A percentile compares a stretch with the other conserved stretches of the same genome.
Conservation (phyloP, 176 grass and related monocot species). For the Elaeis guineensis region DNA sequence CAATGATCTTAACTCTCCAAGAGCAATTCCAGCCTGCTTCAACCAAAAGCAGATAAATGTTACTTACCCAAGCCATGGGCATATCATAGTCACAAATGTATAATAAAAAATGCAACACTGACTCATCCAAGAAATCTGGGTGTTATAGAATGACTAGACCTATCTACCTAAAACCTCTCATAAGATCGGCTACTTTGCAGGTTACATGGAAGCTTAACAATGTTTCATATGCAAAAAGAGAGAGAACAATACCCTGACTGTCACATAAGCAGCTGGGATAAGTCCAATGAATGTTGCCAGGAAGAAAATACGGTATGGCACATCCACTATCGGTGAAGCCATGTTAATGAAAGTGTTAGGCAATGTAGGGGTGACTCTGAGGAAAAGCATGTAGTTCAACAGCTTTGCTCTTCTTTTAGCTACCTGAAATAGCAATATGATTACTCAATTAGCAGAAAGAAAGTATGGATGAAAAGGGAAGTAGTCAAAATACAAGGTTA, state of each 20-base stretch:
- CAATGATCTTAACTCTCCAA: constrained; percentile 74
- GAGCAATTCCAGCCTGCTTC: constrained; percentile 83
- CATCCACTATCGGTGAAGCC: constrained; percentile 93
- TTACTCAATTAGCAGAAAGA: background rate
- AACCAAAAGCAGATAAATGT: too few relatives aligned
- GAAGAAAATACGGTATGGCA: constrained; percentile 87
- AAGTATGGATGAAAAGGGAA: background rate
- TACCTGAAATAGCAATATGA: constrained; percentile 42
- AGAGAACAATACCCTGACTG: constrained; percentile 57
- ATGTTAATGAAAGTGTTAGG: constrained; percentile 99
- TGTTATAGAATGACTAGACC: too few relatives aligned
- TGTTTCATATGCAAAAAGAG: background rate
- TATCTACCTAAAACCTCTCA: too few relatives aligned
- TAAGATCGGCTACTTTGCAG: too few relatives aligned
- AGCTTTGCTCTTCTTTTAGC: constrained; percentile 89
- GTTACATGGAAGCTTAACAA: too few relatives aligned
- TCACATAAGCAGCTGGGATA: constrained; percentile 83
- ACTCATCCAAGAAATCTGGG: too few relatives aligned
- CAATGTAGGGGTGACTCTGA: constrained; percentile 94
- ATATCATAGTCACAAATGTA: too few relatives aligned
- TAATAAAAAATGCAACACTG: too few relatives aligned
- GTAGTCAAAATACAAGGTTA: too few relatives aligned
- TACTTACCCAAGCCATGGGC: too few relatives aligned
- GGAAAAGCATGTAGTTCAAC: constrained; percentile 96
- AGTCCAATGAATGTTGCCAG: constrained; percentile 78